Conservation (phyloP, 768 basidiomycete genomes). For the Mycena olivaceomarginata region DNA sequence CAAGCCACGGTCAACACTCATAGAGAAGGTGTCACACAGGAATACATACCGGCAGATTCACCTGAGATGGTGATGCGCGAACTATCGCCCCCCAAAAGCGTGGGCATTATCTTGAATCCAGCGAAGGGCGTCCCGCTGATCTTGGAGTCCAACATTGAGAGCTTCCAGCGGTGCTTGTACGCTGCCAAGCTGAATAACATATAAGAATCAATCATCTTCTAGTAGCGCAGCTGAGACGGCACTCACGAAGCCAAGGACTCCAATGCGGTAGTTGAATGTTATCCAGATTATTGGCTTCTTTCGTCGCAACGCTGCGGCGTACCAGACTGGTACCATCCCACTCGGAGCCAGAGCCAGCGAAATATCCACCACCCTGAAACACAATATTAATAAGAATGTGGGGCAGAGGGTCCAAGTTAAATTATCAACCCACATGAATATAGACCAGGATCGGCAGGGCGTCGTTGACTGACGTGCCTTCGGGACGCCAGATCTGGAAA, state of each 20-base stretch:
- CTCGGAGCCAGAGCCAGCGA: constrained; percentile 21
- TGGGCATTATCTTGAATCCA: constrained; percentile 30
- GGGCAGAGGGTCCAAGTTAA: neutral
- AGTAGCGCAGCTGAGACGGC: neutral
- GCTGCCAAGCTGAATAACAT: constrained; percentile 17
- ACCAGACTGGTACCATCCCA: constrained; percentile 20
- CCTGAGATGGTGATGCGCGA: constrained; percentile 31
- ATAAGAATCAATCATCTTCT: neutral
- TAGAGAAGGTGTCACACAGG: neutral
- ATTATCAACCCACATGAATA: neutral
- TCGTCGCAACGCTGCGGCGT: constrained; percentile 8
- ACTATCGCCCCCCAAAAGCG: constrained; percentile 24
- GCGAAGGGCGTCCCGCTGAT: constrained; percentile 23
- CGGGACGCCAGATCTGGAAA: neutral
- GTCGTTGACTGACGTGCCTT: neutral
- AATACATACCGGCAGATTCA: neutral
- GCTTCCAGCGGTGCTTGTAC: neutral
- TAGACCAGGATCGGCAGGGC: neutral
- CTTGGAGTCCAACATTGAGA: constrained; percentile 28
- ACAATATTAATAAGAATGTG: neutral
- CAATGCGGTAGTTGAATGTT: constrained; percentile 16
- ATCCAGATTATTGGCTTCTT: constrained; percentile 18
- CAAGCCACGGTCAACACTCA: neutral
- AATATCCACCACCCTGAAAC: constrained; percentile 17
- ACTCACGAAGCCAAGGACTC: constrained; percentile 11